Evolutionary conservation across 257 asterid species (phyloP).

Genomic region (Solanum virginianum): DNA sequence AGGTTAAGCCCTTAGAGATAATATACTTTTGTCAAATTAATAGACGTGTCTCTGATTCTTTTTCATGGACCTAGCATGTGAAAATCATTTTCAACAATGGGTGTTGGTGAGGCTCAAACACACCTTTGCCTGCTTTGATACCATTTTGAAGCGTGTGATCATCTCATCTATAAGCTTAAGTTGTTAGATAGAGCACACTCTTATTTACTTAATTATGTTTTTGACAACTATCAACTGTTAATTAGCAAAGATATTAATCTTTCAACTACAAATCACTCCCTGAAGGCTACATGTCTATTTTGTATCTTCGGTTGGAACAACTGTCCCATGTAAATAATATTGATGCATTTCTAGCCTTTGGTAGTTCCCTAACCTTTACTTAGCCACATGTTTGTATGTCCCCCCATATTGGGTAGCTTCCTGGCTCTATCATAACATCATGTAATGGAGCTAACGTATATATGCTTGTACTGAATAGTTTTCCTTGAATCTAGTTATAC

Average conservation of each 20-base stretch:
- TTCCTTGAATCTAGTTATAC: neutral
- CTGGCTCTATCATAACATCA: neutral
- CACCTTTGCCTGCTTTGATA: neutral
- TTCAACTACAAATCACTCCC: neutral
- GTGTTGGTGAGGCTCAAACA: neutral
- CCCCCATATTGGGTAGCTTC: neutral
- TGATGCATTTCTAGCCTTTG: neutral
- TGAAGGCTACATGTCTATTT: neutral
- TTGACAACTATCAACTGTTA: neutral
- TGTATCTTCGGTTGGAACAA: neutral
- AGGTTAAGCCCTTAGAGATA: constrained; percentile 26
- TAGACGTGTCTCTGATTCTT: neutral
- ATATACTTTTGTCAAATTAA: neutral
- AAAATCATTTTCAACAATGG: neutral
- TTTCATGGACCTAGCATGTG: neutral
- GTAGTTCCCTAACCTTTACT: neutral
- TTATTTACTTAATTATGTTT: neutral
- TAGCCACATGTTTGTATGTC: neutral
- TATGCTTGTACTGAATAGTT: neutral
- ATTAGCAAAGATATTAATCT: neutral
- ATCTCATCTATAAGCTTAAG: neutral
- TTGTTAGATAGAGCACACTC: neutral
- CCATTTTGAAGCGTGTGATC: neutral
- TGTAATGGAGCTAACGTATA: neutral
- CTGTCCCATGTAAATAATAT: neutral